A percentile compares a stretch with the other conserved stretches of the same genome.
Conservation (phyloP, 768 basidiomycete species). For the Trametes coccinea region DNA sequence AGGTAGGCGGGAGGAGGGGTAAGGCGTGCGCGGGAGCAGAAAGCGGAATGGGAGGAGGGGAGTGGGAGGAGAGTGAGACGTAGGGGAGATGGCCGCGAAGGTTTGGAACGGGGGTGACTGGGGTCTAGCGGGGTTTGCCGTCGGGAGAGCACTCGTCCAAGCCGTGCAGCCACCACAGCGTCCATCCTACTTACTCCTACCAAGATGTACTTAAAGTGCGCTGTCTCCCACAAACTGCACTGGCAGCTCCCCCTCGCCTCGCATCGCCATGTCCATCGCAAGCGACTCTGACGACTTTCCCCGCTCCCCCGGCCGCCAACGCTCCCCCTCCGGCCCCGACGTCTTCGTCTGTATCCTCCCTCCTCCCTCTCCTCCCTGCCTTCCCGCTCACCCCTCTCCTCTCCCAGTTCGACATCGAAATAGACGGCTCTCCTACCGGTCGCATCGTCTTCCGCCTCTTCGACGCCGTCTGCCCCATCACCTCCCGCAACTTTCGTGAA, state of each 20-base stretch:
- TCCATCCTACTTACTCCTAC: too few relatives aligned
- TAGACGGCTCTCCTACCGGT: constrained; percentile 60
- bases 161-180: too few relatives aligned
- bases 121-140: not conserved
- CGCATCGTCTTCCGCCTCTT: constrained; percentile 83
- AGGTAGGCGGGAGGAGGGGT: not conserved
- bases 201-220: too few relatives aligned
- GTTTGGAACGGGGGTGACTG: not conserved
- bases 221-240: too few relatives aligned
- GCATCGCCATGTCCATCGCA: not conserved
- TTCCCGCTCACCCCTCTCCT: not conserved
- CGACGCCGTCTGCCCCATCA: constrained; percentile 82
- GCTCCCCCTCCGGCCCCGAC: constrained; percentile 25
- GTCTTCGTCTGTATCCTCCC: constrained; percentile 24
- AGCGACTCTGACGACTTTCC: not conserved
- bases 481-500: constrained; percentile 79
- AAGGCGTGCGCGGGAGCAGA: not conserved
- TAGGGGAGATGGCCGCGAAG: constrained; percentile 3
- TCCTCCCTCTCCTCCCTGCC: not conserved
- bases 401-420: constrained; percentile 61
- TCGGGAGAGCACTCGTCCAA: too few relatives aligned
- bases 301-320: not conserved
- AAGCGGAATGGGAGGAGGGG: not conserved
- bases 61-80: not conserved
- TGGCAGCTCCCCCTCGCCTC: too few relatives aligned